Percentiles rank a stretch among this genome's conserved stretches.
Conservation (phyloP, 345 rosid genomes). For the Carallia brachiata region DNA sequence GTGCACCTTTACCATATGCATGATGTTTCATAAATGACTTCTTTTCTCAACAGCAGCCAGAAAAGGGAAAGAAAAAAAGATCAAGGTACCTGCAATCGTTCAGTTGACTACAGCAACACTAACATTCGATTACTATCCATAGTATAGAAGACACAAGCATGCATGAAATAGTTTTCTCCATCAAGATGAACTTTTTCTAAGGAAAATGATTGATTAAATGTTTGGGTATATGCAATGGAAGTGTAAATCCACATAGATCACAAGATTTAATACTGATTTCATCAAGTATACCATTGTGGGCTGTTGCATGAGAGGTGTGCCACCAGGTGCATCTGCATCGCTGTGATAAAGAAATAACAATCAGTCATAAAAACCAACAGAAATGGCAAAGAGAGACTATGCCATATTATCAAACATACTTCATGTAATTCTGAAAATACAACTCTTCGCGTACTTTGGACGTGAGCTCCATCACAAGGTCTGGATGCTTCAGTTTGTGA, state of each 20-base stretch:
- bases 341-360: slow-evolving; percentile 40
- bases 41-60: too few relatives aligned
- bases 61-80: too few relatives aligned
- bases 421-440: slow-evolving; percentile 95
- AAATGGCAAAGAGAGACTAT: background rate
- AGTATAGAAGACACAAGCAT: too few relatives aligned
- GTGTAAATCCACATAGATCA: too few relatives aligned
- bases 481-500: slow-evolving; percentile 94
- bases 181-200: background rate
- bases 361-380: slow-evolving; percentile 9
- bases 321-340: slow-evolving; percentile 96
- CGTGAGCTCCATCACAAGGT: slow-evolving; percentile 73
- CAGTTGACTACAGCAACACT: too few relatives aligned
- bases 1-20: too few relatives aligned
- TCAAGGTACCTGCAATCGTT: too few relatives aligned
- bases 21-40: too few relatives aligned
- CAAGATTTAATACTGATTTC: background rate
- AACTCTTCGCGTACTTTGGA: slow-evolving; percentile 92
- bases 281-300: slow-evolving; percentile 50
- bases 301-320: slow-evolving; percentile 89
- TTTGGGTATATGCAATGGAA: too few relatives aligned
- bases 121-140: too few relatives aligned
- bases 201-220: background rate
- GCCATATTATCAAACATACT: slow-evolving; percentile 46
- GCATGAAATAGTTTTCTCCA: too few relatives aligned